phyloP scores from a whole-genome alignment of 1,284 basidiomycete species.

The Apiotrichum sp. region DNA sequence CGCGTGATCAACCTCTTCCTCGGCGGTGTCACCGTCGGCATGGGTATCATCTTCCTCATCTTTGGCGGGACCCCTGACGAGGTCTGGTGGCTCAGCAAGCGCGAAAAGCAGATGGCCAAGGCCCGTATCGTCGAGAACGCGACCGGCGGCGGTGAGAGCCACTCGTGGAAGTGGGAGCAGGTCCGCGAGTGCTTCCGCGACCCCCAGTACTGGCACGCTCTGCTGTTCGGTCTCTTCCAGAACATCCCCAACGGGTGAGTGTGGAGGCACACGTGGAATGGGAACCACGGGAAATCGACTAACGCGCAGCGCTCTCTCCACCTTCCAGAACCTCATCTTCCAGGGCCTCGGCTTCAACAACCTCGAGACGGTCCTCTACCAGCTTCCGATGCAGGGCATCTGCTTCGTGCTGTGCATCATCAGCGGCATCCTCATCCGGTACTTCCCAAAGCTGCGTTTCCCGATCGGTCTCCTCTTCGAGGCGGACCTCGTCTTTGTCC shows the following conservation, averaged over 20 bases:
- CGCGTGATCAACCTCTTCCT: slow-evolving; percentile 27
- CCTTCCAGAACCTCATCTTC: slow-evolving; percentile 17
- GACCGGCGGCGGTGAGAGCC: slow-evolving; percentile 13
- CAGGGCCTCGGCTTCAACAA: slow-evolving; percentile 23
- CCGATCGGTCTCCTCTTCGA: slow-evolving; percentile 18
- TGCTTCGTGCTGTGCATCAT: slow-evolving; percentile 15
- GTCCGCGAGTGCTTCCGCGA: slow-evolving; percentile 28
- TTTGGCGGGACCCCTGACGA: slow-evolving; percentile 19
- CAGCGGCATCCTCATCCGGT: slow-evolving; percentile 11
- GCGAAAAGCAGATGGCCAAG: slow-evolving; percentile 19
- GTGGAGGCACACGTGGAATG: no score
- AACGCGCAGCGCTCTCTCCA: slow-evolving; percentile 8
- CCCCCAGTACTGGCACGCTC: slow-evolving; percentile 21
- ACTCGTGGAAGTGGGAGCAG: slow-evolving; percentile 27
- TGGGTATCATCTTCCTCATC: slow-evolving; percentile 13
- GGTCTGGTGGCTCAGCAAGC: slow-evolving; percentile 17
- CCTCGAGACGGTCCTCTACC: slow-evolving; percentile 5
- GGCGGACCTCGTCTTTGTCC: slow-evolving; percentile 12
- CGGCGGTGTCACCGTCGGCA: slow-evolving; percentile 16
- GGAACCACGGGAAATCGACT: no score
- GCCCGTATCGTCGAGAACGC: slow-evolving; percentile 21
- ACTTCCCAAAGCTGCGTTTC: slow-evolving; percentile 21
- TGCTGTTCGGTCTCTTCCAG: background rate
- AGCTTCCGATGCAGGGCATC: slow-evolving; percentile 19
- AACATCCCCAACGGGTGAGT: background rate